Conservation (phyloP, 129 eudicot species). For the Calendula officinalis region DNA sequence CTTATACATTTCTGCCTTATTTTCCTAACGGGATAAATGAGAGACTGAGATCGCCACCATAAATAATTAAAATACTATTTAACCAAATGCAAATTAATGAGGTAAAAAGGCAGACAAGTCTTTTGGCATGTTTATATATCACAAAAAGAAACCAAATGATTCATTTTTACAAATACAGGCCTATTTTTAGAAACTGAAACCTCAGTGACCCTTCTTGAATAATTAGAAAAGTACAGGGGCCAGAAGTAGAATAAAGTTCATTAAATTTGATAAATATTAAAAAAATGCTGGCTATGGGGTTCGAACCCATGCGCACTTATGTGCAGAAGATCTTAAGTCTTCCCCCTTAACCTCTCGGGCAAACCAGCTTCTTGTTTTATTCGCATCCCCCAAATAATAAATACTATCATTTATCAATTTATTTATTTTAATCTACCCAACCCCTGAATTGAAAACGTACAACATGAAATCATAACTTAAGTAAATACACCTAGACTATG, state of each 20-base stretch:
- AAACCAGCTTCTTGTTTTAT: slow-evolving; percentile 60
- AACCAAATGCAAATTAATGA: background rate
- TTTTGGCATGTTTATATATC: background rate
- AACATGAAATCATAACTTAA: too few relatives aligned
- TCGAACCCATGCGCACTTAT: slow-evolving; percentile 99
- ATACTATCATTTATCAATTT: too few relatives aligned
- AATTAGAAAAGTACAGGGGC: background rate
- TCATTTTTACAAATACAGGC: background rate
- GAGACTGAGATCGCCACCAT: background rate
- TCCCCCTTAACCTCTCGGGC: slow-evolving; percentile 99
- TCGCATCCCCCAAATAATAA: too few relatives aligned
- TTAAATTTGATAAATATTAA: background rate
- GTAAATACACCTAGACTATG: too few relatives aligned
- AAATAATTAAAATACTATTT: background rate
- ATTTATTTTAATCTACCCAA: too few relatives aligned
- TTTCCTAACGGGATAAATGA: too few relatives aligned
- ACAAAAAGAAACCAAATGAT: background rate
- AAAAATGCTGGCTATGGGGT: slow-evolving; percentile 95
- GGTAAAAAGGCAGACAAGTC: background rate
- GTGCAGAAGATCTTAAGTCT: slow-evolving; percentile 99
- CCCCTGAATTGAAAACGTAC: too few relatives aligned
- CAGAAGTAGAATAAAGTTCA: background rate
- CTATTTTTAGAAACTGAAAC: slow-evolving; percentile 3
- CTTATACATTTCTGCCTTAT: too few relatives aligned
- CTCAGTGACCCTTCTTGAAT: background rate